Conservation (phyloP, 2,329 filamentous ascomycete genomes). For the Furcasterigmium furcatum region DNA sequence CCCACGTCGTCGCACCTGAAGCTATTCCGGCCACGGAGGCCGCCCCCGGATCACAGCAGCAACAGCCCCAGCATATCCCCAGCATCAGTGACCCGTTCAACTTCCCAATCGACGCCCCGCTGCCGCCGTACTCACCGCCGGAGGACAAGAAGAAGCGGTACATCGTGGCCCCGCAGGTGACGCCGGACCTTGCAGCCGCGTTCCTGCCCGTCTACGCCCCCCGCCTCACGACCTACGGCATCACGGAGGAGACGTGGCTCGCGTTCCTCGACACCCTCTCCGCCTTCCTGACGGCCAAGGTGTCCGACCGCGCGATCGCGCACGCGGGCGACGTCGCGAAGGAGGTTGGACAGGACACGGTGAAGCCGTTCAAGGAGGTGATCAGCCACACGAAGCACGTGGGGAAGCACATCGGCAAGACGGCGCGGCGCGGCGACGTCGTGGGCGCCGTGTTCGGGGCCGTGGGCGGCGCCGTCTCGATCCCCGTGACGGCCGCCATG, state of each 20-base stretch:
- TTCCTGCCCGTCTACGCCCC: conserved; percentile 36
- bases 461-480: conserved; percentile 30
- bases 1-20: background rate
- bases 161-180: conserved; percentile 37
- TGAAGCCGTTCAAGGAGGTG: conserved; percentile 30
- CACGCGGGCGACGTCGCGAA: conserved; percentile 29
- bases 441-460: conserved; percentile 31
- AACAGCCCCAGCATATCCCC: conserved; percentile 14
- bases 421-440: conserved; percentile 34
- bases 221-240: conserved; percentile 31
- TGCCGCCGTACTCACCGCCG: conserved; percentile 22
- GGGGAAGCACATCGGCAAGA: conserved; percentile 27
- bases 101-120: conserved; percentile 27
- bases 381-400: conserved; percentile 30
- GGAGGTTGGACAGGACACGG: conserved; percentile 29
- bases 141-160: conserved; percentile 15
- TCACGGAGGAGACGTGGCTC: conserved; percentile 28
- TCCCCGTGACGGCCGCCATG: conserved; percentile 33
- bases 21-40: background rate
- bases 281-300: conserved; percentile 41
- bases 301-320: conserved; percentile 37
- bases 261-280: conserved; percentile 36
- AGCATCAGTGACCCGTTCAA: conserved; percentile 33
- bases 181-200: conserved; percentile 26
- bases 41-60: background rate